Conservation (phyloP, 2,329 filamentous ascomycete species). For the Neodidymelliopsis sp. region DNA sequence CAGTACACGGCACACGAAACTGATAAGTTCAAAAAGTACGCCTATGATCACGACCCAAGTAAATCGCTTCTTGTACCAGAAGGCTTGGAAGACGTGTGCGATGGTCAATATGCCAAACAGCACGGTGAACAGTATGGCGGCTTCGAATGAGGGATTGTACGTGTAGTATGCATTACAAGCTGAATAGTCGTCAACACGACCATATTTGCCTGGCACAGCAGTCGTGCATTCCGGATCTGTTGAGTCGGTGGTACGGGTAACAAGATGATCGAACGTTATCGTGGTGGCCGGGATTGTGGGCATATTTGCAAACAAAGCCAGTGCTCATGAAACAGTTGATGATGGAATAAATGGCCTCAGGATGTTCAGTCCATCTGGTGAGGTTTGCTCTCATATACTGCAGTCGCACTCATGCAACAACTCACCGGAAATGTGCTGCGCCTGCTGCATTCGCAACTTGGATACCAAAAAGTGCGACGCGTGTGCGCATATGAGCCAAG, state of each 20-base stretch:
- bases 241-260: slow-evolving; percentile 17
- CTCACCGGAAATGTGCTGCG: not conserved
- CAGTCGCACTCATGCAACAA: not conserved
- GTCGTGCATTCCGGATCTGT: slow-evolving; percentile 30
- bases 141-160: slow-evolving; percentile 33
- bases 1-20: slow-evolving; percentile 52
- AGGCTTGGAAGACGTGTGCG: slow-evolving; percentile 29
- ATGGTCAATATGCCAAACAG: slow-evolving; percentile 36
- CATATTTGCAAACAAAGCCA: not conserved
- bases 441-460: not conserved
- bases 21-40: slow-evolving; percentile 52
- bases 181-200: slow-evolving; percentile 29
- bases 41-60: slow-evolving; percentile 57
- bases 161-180: slow-evolving; percentile 40
- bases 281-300: not conserved
- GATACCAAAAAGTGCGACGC: not conserved
- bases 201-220: slow-evolving; percentile 31
- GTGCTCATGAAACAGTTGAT: not conserved
- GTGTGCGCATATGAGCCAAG: not conserved
- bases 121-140: slow-evolving; percentile 30
- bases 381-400: not conserved
- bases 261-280: not conserved
- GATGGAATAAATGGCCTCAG: too few relatives aligned
- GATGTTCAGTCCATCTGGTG: too few relatives aligned
- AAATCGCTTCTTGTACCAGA: slow-evolving; percentile 44